These are phyloP conservation scores for Colletotrichum sp. DNA, from an alignment of 2,329 filamentous ascomycete species.

Conservation along the genomic window DNA sequence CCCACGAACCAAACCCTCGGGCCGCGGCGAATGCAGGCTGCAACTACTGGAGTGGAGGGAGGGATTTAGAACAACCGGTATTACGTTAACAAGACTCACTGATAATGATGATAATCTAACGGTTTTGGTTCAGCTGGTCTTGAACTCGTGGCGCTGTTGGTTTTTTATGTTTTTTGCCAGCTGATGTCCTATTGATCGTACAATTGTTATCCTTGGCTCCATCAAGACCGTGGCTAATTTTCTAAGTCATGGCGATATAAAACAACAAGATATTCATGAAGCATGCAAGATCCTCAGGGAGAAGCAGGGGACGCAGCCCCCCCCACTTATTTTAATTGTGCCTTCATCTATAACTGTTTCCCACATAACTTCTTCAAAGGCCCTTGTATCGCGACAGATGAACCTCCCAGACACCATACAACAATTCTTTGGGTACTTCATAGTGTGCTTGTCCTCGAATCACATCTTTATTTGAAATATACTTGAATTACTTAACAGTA, in stretches of 20 bases:
- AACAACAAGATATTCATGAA: too few relatives aligned
- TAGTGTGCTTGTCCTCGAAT: not conserved
- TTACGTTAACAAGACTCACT: not conserved
- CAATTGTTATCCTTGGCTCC: too few relatives aligned
- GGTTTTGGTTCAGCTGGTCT: not conserved
- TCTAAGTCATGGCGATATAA: too few relatives aligned
- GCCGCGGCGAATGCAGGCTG: not conserved
- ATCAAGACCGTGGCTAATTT: too few relatives aligned
- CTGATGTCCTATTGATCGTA: too few relatives aligned
- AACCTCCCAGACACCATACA: not conserved
- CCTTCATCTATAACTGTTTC: not conserved
- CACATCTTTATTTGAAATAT: not conserved
- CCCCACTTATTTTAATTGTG: not conserved
- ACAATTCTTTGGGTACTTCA: not conserved
- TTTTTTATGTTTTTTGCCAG: too few relatives aligned
- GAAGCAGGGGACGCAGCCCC: not conserved
- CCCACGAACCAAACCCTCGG: not conserved
- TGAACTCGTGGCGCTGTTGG: not conserved
- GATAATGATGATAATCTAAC: not conserved
- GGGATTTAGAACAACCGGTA: not conserved
- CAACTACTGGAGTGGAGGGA: not conserved
- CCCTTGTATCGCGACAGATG: not conserved
- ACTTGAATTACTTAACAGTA: not conserved
- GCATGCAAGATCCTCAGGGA: not conserved
- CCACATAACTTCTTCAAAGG: not conserved